phyloP scores from a whole-genome alignment of 495 filamentous ascomycete genomes.

The Acidomyces sp. region DNA sequence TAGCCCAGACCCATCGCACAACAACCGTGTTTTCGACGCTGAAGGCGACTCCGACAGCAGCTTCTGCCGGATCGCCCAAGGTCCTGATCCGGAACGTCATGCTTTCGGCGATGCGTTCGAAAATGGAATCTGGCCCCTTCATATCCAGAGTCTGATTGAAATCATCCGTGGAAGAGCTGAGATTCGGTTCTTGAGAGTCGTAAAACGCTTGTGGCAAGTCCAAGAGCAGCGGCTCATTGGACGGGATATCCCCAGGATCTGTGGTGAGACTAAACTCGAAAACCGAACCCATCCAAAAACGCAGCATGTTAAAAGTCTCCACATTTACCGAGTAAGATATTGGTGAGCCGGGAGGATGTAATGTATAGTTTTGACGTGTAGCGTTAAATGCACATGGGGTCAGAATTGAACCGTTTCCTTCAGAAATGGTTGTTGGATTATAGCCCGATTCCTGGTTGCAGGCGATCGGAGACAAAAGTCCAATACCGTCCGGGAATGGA shows the following conservation, averaged over 20 bases:
- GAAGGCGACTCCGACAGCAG: neutral
- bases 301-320: neutral
- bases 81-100: constrained; percentile 3
- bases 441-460: neutral
- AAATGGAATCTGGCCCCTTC: neutral
- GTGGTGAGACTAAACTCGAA: neutral
- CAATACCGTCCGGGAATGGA: neutral
- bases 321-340: neutral
- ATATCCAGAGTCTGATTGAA: neutral
- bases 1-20: constrained; percentile 2
- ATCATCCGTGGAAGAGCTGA: neutral
- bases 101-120: constrained; percentile 2
- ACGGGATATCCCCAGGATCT: neutral
- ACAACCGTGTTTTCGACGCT: constrained; percentile 2
- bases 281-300: neutral
- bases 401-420: neutral
- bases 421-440: neutral
- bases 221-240: neutral
- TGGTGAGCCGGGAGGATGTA: neutral
- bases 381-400: neutral
- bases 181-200: neutral
- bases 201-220: neutral
- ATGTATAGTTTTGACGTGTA: neutral
- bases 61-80: neutral
- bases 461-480: too few species aligned